phyloP scores from a whole-genome alignment of 148 eudicot species.

The Drosera capensis region DNA sequence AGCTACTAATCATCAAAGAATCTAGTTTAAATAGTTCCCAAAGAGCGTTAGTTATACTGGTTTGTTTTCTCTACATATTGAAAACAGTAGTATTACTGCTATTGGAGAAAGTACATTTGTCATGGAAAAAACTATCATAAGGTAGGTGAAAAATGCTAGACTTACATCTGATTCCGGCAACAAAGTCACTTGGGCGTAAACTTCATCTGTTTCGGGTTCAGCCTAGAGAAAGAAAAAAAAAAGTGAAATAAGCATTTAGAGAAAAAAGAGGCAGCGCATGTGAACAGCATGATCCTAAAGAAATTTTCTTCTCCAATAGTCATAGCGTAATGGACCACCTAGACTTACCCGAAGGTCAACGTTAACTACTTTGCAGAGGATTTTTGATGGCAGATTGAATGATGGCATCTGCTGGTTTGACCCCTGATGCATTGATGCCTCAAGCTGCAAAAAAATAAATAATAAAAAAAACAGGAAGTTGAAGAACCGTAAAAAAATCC shows the following conservation, averaged over 20 bases:
- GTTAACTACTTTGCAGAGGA: slow-evolving; percentile 51
- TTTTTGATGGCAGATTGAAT: slow-evolving; percentile 56
- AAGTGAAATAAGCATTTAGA: background rate
- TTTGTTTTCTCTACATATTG: no score
- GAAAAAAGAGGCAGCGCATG: slow-evolving; percentile 2
- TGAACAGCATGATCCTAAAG: no score
- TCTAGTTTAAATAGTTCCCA: no score
- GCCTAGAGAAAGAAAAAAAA: slow-evolving; percentile 29
- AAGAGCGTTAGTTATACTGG: no score
- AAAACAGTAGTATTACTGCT: no score
- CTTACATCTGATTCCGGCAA: slow-evolving; percentile 65
- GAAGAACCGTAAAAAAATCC: slow-evolving; percentile 5
- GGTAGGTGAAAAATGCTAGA: no score
- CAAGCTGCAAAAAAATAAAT: slow-evolving; percentile 32
- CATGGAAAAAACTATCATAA: no score
- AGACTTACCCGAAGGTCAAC: slow-evolving; percentile 39
- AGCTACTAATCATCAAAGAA: no score
- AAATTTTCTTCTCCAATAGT: no score
- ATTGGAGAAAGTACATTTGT: no score
- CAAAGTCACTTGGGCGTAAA: slow-evolving; percentile 71
- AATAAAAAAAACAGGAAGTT: slow-evolving; percentile 1
- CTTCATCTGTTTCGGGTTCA: slow-evolving; percentile 88
- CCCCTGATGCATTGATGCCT: slow-evolving; percentile 67
- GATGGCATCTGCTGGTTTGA: slow-evolving; percentile 40
- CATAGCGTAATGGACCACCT: background rate